Evolutionary conservation across 108 stramenopile species (phyloP).

Genomic region (Schizochytrium sp.): DNA sequence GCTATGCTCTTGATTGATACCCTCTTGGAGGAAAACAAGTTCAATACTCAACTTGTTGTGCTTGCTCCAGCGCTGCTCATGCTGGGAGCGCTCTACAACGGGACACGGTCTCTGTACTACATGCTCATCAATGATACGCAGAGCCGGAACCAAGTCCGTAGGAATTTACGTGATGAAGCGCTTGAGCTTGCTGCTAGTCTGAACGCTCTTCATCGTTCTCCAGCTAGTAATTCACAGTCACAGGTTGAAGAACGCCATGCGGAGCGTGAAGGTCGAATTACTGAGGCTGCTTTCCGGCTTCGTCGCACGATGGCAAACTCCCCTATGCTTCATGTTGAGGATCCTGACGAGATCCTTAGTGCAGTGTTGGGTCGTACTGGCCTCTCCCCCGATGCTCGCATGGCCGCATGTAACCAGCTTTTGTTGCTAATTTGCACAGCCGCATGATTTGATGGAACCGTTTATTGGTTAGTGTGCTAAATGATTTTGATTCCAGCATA

Average conservation of each 20-base stretch:
- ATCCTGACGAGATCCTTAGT: neutral
- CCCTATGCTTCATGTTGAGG: neutral
- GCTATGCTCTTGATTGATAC: slow-evolving; percentile 51
- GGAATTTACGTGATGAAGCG: neutral
- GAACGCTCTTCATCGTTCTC: neutral
- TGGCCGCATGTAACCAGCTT: slow-evolving; percentile 20
- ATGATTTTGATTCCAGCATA: too few species aligned
- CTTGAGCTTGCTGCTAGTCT: slow-evolving; percentile 26
- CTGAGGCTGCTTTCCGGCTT: slow-evolving; percentile 17
- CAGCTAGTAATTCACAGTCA: neutral
- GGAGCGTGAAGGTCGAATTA: slow-evolving; percentile 36
- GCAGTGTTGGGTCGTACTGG: neutral
- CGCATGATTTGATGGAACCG: neutral
- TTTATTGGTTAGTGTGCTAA: too few species aligned
- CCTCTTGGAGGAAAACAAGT: slow-evolving; percentile 28
- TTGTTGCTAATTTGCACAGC: slow-evolving; percentile 22
- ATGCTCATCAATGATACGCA: slow-evolving; percentile 44
- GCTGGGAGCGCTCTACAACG: slow-evolving; percentile 51
- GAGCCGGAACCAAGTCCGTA: neutral
- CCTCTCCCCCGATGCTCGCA: neutral
- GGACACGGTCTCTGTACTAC: slow-evolving; percentile 13
- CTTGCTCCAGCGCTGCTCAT: slow-evolving; percentile 1
- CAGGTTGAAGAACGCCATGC: neutral
- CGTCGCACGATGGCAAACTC: slow-evolving; percentile 24
- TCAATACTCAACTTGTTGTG: slow-evolving; percentile 50